These are phyloP conservation scores for Epithemia pelagica DNA, from an alignment of 108 stramenopile genomes.

Conservation along the genomic window DNA sequence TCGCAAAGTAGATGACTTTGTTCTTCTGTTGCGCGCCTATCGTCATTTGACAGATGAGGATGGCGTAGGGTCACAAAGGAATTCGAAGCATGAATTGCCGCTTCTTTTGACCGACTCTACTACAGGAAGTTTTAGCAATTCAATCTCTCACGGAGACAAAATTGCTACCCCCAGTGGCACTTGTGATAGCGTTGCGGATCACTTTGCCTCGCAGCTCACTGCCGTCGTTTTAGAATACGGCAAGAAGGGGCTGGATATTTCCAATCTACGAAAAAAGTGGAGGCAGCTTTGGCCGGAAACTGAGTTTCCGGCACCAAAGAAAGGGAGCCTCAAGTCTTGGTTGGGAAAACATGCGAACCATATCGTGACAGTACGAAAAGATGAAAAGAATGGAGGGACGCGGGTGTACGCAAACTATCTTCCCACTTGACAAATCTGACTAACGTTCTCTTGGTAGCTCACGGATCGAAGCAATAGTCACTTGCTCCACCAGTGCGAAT, in stretches of 20 bases:
- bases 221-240: slow-evolving; percentile 80
- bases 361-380: background rate
- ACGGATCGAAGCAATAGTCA: too few species aligned
- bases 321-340: background rate
- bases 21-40: slow-evolving; percentile 30
- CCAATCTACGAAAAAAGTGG: slow-evolving; percentile 63
- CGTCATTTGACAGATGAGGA: slow-evolving; percentile 33
- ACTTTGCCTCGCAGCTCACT: slow-evolving; percentile 60
- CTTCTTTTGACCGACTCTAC: slow-evolving; percentile 37
- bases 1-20: slow-evolving; percentile 19
- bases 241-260: slow-evolving; percentile 59
- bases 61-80: slow-evolving; percentile 39
- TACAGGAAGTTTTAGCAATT: background rate
- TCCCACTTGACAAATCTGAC: too few species aligned
- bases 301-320: slow-evolving; percentile 46
- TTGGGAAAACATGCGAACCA: background rate
- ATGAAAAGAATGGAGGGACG: background rate
- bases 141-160: background rate
- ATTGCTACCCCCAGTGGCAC: background rate
- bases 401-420: background rate
- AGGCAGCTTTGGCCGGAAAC: slow-evolving; percentile 81
- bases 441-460: too few species aligned
- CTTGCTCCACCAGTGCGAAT: too few species aligned
- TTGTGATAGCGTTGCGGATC: slow-evolving; percentile 9
- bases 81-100: slow-evolving; percentile 39